Conservation (phyloP, 108 stramenopile species). For the Nitzschia putrida region DNA sequence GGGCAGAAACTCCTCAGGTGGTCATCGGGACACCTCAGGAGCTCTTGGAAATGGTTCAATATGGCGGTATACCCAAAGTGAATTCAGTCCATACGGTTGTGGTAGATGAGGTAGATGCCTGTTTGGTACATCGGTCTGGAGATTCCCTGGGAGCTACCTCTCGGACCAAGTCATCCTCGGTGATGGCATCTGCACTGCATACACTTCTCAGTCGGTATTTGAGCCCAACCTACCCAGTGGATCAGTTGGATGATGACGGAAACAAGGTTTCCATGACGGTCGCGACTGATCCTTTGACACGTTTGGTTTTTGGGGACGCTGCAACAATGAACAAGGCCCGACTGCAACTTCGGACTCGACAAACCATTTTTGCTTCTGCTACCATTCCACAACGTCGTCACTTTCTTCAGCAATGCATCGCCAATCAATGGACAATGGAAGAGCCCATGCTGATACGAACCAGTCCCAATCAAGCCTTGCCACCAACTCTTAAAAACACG, state of each 20-base stretch:
- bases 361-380: constrained; percentile 93
- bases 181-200: constrained; percentile 63
- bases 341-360: constrained; percentile 50
- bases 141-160: constrained; percentile 3
- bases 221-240: constrained; percentile 73
- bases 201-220: constrained; percentile 77
- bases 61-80: constrained; percentile 67
- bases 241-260: constrained; percentile 33
- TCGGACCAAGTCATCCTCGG: not conserved
- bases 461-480: constrained; percentile 76
- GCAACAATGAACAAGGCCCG: not conserved
- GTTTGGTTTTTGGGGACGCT: not conserved
- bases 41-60: constrained; percentile 71
- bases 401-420: constrained; percentile 81
- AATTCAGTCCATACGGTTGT: constrained; percentile 81
- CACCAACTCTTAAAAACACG: constrained; percentile 77
- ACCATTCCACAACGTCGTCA: constrained; percentile 93
- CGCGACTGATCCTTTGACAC: not conserved
- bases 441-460: constrained; percentile 82
- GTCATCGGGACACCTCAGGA: constrained; percentile 87
- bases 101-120: constrained; percentile 94
- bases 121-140: constrained; percentile 59
- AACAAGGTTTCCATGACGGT: constrained; percentile 5
- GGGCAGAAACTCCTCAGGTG: constrained; percentile 90
- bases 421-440: constrained; percentile 86